Evolutionary conservation across 495 filamentous ascomycete species (phyloP).

Genomic region (Penicillium argentinense): DNA sequence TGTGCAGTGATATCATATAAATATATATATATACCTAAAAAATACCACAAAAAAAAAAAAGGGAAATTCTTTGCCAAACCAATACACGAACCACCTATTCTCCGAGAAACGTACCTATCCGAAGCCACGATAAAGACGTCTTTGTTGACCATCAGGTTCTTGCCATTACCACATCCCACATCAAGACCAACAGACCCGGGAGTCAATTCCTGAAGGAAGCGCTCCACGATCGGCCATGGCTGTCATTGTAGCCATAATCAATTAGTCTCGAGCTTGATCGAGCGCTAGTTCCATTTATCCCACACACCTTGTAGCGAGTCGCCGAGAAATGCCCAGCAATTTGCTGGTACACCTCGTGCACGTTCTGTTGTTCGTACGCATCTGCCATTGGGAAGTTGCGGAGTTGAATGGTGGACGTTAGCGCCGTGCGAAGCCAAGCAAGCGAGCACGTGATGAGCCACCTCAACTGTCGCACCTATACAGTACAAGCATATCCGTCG

Average conservation of each 20-base stretch:
- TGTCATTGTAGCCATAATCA: conserved; percentile 24
- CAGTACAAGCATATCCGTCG: too few relatives aligned
- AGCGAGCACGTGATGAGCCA: too few relatives aligned
- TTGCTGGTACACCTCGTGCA: conserved; percentile 90
- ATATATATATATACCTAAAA: conserved; percentile 1
- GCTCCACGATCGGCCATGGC: conserved; percentile 91
- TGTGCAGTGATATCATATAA: too few relatives aligned
- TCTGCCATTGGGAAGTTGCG: conserved; percentile 26
- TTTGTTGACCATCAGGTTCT: conserved; percentile 81
- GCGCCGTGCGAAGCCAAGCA: conserved; percentile 1
- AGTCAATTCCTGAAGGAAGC: conserved; percentile 66
- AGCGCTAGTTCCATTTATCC: neutral
- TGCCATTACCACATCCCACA: conserved; percentile 91
- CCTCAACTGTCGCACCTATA: too few relatives aligned
- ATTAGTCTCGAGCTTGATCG: conserved; percentile 4
- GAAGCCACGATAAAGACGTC: conserved; percentile 81
- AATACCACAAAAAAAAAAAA: conserved; percentile 13
- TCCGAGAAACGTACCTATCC: conserved; percentile 70
- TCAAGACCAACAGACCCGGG: conserved; percentile 84
- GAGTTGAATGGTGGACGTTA: conserved; percentile 4
- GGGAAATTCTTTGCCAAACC: too few relatives aligned
- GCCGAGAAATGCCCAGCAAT: conserved; percentile 95
- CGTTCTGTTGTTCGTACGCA: conserved; percentile 78
- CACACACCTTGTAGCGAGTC: conserved; percentile 81
- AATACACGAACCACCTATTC: too few relatives aligned